Evolutionary conservation across 441 rosid species (phyloP).

Genomic region (Pelargonium myrrhifolium): DNA sequence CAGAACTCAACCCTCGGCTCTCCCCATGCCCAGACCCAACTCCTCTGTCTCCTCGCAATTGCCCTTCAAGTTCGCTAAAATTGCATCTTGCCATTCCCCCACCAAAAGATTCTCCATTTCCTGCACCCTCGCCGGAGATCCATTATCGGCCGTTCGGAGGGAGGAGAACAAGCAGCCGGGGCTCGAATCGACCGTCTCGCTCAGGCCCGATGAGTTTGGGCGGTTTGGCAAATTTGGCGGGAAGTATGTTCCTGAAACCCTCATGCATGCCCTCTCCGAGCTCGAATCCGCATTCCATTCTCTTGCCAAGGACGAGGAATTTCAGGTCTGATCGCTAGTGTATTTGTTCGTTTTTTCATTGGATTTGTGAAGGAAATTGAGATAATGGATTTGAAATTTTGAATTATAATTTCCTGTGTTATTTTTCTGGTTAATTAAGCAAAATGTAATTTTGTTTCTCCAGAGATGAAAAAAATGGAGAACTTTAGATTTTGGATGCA

Average conservation of each 20-base stretch:
- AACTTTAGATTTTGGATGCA: no score
- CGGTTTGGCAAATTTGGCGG: constrained; percentile 90
- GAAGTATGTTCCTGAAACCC: constrained; percentile 86
- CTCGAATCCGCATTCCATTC: constrained; percentile 67
- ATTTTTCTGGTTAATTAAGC: no score
- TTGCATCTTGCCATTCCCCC: constrained; percentile 17
- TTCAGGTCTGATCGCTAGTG: constrained; percentile 45
- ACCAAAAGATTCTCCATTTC: constrained; percentile 25
- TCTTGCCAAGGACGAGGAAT: constrained; percentile 48
- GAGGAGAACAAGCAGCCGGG: constrained; percentile 19
- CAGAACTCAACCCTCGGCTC: not conserved
- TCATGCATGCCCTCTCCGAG: constrained; percentile 76
- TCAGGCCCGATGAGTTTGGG: constrained; percentile 75
- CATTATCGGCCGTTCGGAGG: constrained; percentile 21
- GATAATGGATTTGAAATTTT: not conserved
- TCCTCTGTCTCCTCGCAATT: constrained; percentile 16
- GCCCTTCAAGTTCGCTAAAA: constrained; percentile 23
- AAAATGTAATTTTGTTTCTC: no score
- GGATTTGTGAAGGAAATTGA: not conserved
- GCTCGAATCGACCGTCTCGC: constrained; percentile 34
- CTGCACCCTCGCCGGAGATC: constrained; percentile 37
- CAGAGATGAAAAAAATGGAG: no score
- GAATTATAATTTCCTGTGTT: not conserved
- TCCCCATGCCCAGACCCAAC: constrained; percentile 7
- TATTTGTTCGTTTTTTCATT: not conserved